Base-by-base conservation (phyloP, 2,329 filamentous ascomycete genomes). In the Akanthomyces uredinophilus region DNA sequence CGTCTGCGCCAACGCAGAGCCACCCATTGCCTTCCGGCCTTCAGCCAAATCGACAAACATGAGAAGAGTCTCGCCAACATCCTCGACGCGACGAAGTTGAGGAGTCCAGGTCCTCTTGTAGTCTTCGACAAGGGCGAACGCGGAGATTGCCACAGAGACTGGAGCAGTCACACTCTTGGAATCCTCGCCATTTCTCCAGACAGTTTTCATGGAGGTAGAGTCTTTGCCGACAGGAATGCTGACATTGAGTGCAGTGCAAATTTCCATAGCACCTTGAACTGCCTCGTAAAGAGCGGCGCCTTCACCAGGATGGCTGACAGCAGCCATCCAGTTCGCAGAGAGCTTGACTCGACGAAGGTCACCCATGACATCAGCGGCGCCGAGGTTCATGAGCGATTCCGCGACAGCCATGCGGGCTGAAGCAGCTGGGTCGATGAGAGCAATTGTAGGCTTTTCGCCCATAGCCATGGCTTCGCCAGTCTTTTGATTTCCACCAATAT, bases 291-390 rank as follows among this genome's bases (percentile, higher is more conserved):
- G 82, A 18, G 89, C 92, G 44, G 94, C 93, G 46, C 92, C 93
- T 75, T 99, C 95, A 52, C 95, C 95, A 24, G 91, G 88, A 73
- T 97, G 92, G 71, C 87, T 92, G 64, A 93, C 91, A n/a, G 94
- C 94, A 3, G 92, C 93, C 95, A 98, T 98, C 94, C 94, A 99
- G 78, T 99, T 98, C 55, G 94, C 94, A 3, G 93, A 97, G 11
- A 98, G 84, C 72, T 94, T 89, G 65, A 98, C 87, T 49, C 91
- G 87, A 64, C 84, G 84, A 57, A 98, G 79, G 60, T 90, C 87
- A 51, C 89, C 90, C 61, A 88, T 83, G 63, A 85, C 79, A 64
- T 85, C 81, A 35, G 83, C 91, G 61, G 95, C 95, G 43, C 91
- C 92, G 63, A 99, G 81, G 74, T 99, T 99, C 84, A 96, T 87